phyloP scores from a whole-genome alignment of 306 rosid species.

The Elaeagnus macrophylla region DNA sequence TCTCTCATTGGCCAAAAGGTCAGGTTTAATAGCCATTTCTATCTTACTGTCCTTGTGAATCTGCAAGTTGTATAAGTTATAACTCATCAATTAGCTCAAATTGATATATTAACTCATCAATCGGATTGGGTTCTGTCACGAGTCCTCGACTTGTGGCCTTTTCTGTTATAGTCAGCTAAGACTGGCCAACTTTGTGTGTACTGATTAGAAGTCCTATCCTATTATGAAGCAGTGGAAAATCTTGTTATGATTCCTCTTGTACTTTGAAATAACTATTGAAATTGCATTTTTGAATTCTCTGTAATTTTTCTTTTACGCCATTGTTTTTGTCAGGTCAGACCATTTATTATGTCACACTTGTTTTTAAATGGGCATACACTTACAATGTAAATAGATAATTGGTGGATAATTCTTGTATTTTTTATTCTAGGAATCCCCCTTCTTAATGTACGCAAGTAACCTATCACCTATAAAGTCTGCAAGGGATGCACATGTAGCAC shows the following conservation, averaged over 20 bases:
- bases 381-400: background rate
- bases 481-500: slow-evolving; percentile 24
- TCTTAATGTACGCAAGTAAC: slow-evolving; percentile 24
- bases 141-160: too few species aligned
- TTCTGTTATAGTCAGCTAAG: too few species aligned
- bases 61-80: too few species aligned
- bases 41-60: too few species aligned
- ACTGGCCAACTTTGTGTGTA: too few species aligned
- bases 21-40: too few species aligned
- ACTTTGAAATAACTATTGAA: background rate
- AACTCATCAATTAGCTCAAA: too few species aligned
- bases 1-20: too few species aligned
- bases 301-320: background rate
- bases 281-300: background rate
- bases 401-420: background rate
- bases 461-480: slow-evolving; percentile 40
- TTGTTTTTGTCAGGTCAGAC: background rate
- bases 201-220: too few species aligned
- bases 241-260: background rate
- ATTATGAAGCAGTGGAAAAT: background rate
- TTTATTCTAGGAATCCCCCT: slow-evolving; percentile 51
- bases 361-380: slow-evolving; percentile 1
- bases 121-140: too few species aligned
- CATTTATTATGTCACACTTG: background rate
- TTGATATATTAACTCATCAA: too few species aligned